phyloP scores from a whole-genome alignment of 129 eudicot genomes.

The Ambrosia artemisiifolia region DNA sequence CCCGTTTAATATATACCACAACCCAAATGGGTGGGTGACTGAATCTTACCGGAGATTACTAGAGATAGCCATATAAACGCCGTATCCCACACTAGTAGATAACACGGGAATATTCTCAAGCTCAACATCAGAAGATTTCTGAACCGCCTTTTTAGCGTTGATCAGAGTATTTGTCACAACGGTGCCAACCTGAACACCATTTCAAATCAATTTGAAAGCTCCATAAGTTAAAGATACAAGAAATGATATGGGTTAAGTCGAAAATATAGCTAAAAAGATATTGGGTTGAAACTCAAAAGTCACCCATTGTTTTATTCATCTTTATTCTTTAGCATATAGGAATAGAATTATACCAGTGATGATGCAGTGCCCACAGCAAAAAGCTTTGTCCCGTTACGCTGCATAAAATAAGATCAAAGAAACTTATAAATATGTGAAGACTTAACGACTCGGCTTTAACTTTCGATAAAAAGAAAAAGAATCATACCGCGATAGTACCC shows the following conservation, averaged over 20 bases:
- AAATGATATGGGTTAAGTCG: neutral
- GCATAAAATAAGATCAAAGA: constrained; percentile 10
- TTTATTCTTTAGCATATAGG: neutral
- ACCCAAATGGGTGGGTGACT: neutral
- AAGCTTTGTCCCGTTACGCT: constrained; percentile 87
- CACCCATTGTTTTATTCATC: neutral
- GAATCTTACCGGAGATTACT: constrained; percentile 80
- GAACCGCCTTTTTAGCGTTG: constrained; percentile 64
- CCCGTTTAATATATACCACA: no score
- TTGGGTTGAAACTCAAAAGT: neutral
- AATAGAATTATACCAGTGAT: constrained; percentile 56
- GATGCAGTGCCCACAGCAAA: constrained; percentile 86
- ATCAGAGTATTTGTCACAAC: constrained; percentile 61
- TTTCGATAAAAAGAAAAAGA: neutral
- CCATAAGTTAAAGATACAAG: neutral
- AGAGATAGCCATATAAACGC: constrained; percentile 87
- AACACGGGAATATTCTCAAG: constrained; percentile 66
- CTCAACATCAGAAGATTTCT: constrained; percentile 40
- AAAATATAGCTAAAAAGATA: neutral
- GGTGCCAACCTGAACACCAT: constrained; percentile 61
- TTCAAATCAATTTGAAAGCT: constrained; percentile 5
- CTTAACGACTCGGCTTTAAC: neutral
- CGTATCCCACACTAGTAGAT: constrained; percentile 78
- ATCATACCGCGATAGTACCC: constrained; percentile 69
- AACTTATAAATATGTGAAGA: neutral